Evolutionary conservation across 2,329 filamentous ascomycete genomes (phyloP), one percentile per base, ranked within the genome.

Genomic region (Mycogone perniciosa): DNA sequence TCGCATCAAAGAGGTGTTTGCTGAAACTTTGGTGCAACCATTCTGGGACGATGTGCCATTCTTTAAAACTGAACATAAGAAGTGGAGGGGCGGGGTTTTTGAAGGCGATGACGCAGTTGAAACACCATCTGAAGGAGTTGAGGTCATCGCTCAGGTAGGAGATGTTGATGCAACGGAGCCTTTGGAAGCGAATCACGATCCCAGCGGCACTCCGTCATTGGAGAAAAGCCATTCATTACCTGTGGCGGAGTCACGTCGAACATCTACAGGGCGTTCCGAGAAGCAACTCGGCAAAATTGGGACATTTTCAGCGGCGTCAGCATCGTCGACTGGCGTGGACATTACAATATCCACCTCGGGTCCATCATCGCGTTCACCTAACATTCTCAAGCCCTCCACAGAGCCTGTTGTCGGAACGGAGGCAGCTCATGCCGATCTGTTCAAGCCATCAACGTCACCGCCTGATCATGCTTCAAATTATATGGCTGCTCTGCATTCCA

Each of bases 31-130:
- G 20, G 93, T 99, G 2, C 75, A 86, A 50, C 93, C 93, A 0
- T 95, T 95, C 64, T 99, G 93, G 92, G 93, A 99, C 57, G 93
- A 99, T 64, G 79, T 89, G 27, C 90, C 93, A 0, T 97, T 99
- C 67, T 86, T 89, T 64, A 82, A 87, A 59, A 97, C 90, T 0
- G 77, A 84, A 50, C 75, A 81, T 51, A 89, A 96, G 65, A 71
- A 74, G 20, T 90, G 89, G 76, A 80, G 93, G 59, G 93, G 92
- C 8, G 93, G 93, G 0, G 86, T 97, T 20, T 99, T 82, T 62
- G 75, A 79, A 31, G 75, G 76, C 30, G 48, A 51, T 9, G 48
- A 51, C n/a, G 48, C 48, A 9, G 48, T 51, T 43, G 45, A 42
- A 31, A 31, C 37, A 38, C 11, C 46, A 13, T 7, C 39, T 13